Conservation (phyloP, 495 filamentous ascomycete genomes). For the Penicillium atrosanguineum region DNA sequence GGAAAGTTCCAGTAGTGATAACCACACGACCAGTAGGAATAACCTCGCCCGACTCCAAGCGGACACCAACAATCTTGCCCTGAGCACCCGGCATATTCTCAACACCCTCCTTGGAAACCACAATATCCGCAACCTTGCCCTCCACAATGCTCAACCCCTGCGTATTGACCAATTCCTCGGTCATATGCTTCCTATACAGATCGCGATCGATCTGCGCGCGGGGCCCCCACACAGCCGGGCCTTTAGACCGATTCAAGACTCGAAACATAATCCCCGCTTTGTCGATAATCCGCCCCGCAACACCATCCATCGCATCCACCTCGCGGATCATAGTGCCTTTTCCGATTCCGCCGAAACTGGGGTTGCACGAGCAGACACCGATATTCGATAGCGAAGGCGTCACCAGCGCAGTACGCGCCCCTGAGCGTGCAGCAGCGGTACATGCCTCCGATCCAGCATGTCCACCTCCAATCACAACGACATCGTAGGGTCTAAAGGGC, state of each 20-base stretch:
- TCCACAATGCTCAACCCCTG: conserved; percentile 74
- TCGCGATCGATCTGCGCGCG: conserved; percentile 93
- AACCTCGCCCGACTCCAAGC: conserved; percentile 85
- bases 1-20: conserved; percentile 94
- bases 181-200: conserved; percentile 90
- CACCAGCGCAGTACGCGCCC: conserved; percentile 84
- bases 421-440: conserved; percentile 86
- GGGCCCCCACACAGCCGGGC: conserved; percentile 94
- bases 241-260: conserved; percentile 82
- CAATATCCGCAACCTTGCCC: conserved; percentile 90
- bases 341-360: conserved; percentile 96
- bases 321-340: conserved; percentile 96
- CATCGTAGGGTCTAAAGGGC: conserved; percentile 70
- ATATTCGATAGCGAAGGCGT: conserved; percentile 86
- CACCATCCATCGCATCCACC: conserved; percentile 91
- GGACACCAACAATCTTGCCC: conserved; percentile 79
- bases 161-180: conserved; percentile 75
- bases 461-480: conserved; percentile 91
- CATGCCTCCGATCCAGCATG: conserved; percentile 95
- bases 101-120: conserved; percentile 54
- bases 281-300: conserved; percentile 86
- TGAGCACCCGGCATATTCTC: conserved; percentile 50
- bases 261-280: conserved; percentile 92
- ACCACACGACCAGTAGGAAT: conserved; percentile 77
- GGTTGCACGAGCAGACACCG: conserved; percentile 96